Base-by-base conservation (phyloP, 495 filamentous ascomycete genomes). In the Thermochaetoides thermophila region DNA sequence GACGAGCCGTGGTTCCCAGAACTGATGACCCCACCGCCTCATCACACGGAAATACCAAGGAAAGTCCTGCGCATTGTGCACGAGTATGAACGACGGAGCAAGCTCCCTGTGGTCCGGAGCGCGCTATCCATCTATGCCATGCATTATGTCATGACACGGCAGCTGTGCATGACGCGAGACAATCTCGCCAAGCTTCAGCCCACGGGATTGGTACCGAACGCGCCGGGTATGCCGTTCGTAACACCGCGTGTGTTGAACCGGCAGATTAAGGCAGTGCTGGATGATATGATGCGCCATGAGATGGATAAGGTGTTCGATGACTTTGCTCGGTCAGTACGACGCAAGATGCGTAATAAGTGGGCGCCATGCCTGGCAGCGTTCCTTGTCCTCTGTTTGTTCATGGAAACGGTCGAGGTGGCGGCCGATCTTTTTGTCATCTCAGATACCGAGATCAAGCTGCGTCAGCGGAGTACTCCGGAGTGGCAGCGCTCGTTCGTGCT, bases 171-270 rank as follows among this genome's bases (percentile, higher is more conserved):
- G 11, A 61, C 63, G 7, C 37, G 42, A 5, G 35, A 43, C n/a
- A 57, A 59, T 26, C 43, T 63, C 23, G 34, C 31, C 18, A 43
- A 45, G 10, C 48, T 70, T 1, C 46, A 46, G 27, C 32, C 44
- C 14, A 59, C 46, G 4, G 38, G 43, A 10, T 32, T 50, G 22
- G 49, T 57, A 22, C 50, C 57, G 14, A 56, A 57, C 37, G n/a
- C n/a, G n/a, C n/a, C n/a, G n/a, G 35, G 29, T 38, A 44, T 40
- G 29, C 48, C 56, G 11, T 60, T 50, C 42, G 46, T 64, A 10
- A 68, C 64, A 22, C 52, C 66, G 21, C 52, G 66, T 10, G 57
- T 70, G 34, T 56, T 70, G 11, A 66, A 63, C 44, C 55, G 64
- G 10, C 66, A 70, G 46, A 44, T 70, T 35, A 70, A 70, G 40